These are phyloP conservation scores for Bacidia rubella DNA, from an alignment of 495 filamentous ascomycete genomes.

Conservation along the genomic window DNA sequence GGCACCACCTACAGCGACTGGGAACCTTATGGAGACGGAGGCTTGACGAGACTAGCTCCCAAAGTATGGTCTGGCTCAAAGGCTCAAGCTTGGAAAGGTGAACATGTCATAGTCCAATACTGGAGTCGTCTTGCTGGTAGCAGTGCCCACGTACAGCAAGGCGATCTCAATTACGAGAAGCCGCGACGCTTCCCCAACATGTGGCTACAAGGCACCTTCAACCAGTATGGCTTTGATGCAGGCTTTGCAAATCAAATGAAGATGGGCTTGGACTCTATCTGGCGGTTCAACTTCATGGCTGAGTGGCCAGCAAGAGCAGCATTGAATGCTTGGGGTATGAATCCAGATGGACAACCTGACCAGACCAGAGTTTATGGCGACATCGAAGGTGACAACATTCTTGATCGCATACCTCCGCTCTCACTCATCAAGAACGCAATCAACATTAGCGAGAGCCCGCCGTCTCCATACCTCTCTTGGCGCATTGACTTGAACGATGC, in stretches of 20 bases:
- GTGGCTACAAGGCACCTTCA: conserved; percentile 52
- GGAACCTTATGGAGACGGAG: conserved; percentile 37
- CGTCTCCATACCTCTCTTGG: conserved; percentile 32
- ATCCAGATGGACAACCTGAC: conserved; percentile 31
- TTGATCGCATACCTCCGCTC: conserved; percentile 29
- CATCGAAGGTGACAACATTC: conserved; percentile 28
- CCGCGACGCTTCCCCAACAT: conserved; percentile 49
- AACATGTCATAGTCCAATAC: conserved; percentile 56
- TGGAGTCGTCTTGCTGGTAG: conserved; percentile 52
- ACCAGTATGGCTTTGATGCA: conserved; percentile 54
- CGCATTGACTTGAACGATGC: conserved; percentile 32
- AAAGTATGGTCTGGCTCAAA: conserved; percentile 49
- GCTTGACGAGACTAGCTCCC: conserved; percentile 30
- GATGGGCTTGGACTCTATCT: conserved; percentile 28
- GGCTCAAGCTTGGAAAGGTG: conserved; percentile 47
- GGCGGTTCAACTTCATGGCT: conserved; percentile 35
- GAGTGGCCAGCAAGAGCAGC: conserved; percentile 35
- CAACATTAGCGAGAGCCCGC: conserved; percentile 31
- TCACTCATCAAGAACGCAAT: conserved; percentile 26
- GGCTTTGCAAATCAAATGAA: conserved; percentile 48
- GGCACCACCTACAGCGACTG: conserved; percentile 47
- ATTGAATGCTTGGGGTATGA: conserved; percentile 36
- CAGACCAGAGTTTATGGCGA: conserved; percentile 33
- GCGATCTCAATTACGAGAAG: conserved; percentile 30
- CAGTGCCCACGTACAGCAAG: conserved; percentile 50